Percentiles rank a stretch among this genome's conserved stretches.
phyloP scores from a whole-genome alignment of 2,329 filamentous ascomycete genomes.

The Sclerotiophoma versabilis region DNA sequence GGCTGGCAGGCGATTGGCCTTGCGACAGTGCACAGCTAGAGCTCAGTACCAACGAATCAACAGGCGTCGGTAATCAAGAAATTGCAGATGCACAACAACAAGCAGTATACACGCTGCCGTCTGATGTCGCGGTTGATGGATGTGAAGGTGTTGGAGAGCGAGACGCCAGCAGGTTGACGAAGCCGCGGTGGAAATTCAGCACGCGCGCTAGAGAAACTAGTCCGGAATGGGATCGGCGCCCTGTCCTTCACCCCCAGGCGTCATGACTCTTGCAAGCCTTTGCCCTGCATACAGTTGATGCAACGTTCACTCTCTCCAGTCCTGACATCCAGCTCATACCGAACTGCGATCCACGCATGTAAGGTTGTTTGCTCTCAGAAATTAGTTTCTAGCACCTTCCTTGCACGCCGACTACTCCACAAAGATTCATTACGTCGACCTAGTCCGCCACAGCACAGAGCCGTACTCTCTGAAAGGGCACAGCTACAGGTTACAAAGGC shows the following conservation, averaged over 20 bases:
- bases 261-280: constrained; percentile 15
- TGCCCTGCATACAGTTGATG: constrained; percentile 6
- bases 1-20: constrained; percentile 30
- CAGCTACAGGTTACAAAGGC: constrained; percentile 5
- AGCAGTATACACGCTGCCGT: constrained; percentile 30
- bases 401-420: neutral
- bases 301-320: neutral
- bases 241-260: constrained; percentile 19
- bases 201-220: constrained; percentile 24
- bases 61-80: constrained; percentile 23
- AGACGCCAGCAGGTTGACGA: constrained; percentile 18
- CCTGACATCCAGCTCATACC: neutral
- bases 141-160: constrained; percentile 31
- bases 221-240: constrained; percentile 13
- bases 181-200: constrained; percentile 20
- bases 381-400: neutral
- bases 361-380: neutral
- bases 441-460: constrained; percentile 4
- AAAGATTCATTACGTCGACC: neutral
- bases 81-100: constrained; percentile 38
- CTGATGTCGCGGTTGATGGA: constrained; percentile 29
- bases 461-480: constrained; percentile 8
- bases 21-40: constrained; percentile 27
- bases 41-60: constrained; percentile 28
- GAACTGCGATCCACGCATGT: neutral